These are phyloP conservation scores for Sarocladium strictum DNA, from an alignment of 2,329 filamentous ascomycete genomes.

Conservation along the genomic window DNA sequence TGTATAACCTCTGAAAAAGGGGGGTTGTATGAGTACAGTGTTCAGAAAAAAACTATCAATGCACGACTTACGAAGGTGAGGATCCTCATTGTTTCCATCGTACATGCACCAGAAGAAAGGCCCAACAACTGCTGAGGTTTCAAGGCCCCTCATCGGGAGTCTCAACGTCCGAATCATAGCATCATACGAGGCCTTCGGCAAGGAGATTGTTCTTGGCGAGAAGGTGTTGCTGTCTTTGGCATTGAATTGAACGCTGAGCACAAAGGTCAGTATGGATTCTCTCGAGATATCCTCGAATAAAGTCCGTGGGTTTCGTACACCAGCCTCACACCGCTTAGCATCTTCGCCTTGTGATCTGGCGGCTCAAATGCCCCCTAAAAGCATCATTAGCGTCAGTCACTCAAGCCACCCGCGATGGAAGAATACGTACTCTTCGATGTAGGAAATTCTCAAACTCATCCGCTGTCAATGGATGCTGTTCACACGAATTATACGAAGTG, in stretches of 20 bases:
- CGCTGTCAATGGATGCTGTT: constrained; percentile 44
- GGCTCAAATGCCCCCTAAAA: constrained; percentile 48
- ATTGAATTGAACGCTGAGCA: constrained; percentile 46
- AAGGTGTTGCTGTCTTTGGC: constrained; percentile 54
- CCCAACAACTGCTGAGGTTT: constrained; percentile 52
- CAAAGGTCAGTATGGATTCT: no score
- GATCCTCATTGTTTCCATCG: constrained; percentile 51
- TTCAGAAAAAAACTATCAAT: background rate
- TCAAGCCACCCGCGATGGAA: background rate
- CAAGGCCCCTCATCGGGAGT: constrained; percentile 51
- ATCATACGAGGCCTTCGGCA: constrained; percentile 44
- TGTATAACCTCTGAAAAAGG: constrained; percentile 48
- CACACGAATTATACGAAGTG: constrained; percentile 39
- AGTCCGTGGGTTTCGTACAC: constrained; percentile 42
- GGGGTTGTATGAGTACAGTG: background rate
- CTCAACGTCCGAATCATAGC: constrained; percentile 49
- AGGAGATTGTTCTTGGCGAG: constrained; percentile 45
- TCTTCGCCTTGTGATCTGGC: constrained; percentile 34
- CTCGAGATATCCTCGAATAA: no score
- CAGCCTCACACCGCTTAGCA: constrained; percentile 47
- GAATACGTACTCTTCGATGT: constrained; percentile 36
- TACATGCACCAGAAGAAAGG: constrained; percentile 58
- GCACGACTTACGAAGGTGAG: constrained; percentile 44
- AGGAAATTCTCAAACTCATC: constrained; percentile 57
- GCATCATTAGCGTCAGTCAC: background rate